Percentiles rank a stretch among this genome's conserved stretches.
Conservation (phyloP, 805 yeast genomes). For the Zygosaccharomyces kombuchaensis region DNA sequence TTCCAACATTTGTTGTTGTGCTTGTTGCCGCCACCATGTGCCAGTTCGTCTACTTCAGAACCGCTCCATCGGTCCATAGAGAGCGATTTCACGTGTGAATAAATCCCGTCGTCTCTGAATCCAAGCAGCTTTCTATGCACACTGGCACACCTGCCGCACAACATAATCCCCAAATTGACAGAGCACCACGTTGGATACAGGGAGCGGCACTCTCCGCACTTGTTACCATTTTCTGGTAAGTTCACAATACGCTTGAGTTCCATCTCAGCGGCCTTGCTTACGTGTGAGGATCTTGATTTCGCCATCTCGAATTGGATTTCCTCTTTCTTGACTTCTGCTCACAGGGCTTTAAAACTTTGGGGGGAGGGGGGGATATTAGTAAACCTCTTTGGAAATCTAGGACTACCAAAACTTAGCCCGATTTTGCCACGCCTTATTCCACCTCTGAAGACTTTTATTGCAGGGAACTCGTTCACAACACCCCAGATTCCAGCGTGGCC, state of each 20-base stretch:
- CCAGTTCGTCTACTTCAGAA: slow-evolving; percentile 46
- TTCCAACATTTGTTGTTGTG: slow-evolving; percentile 63
- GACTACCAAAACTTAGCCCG: background rate
- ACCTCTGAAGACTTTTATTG: background rate
- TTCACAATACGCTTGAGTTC: slow-evolving; percentile 59
- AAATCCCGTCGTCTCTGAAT: slow-evolving; percentile 36
- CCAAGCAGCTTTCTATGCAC: slow-evolving; percentile 63
- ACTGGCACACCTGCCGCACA: slow-evolving; percentile 84
- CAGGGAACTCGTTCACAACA: background rate
- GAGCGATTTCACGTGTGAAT: slow-evolving; percentile 65
- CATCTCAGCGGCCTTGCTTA: slow-evolving; percentile 33
- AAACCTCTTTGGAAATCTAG: background rate
- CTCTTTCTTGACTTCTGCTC: background rate
- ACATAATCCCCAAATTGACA: slow-evolving; percentile 54
- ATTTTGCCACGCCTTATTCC: background rate
- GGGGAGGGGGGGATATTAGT: background rate
- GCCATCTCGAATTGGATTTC: background rate
- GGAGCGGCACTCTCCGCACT: slow-evolving; percentile 75
- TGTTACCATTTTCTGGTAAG: slow-evolving; percentile 53
- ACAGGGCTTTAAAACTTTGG: background rate
- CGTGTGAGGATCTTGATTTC: slow-evolving; percentile 4
- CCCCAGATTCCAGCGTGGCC: background rate
- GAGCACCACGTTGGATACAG: slow-evolving; percentile 52
- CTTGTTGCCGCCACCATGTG: slow-evolving; percentile 54
- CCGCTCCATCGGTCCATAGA: slow-evolving; percentile 67